Conservation (phyloP, 73 alveolate species). For the Paramecium octaurelia region DNA sequence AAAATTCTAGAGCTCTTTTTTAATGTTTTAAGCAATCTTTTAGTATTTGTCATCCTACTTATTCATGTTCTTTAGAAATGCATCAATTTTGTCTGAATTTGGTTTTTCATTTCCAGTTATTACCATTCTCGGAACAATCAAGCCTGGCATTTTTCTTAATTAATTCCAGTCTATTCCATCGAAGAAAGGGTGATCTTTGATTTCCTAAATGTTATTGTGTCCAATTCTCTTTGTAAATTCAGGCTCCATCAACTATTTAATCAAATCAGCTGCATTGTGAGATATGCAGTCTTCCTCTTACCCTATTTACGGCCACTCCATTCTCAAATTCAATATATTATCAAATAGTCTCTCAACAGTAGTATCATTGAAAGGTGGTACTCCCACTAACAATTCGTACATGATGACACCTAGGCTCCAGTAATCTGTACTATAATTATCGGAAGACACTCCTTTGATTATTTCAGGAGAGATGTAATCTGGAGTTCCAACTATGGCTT, state of each 20-base stretch:
- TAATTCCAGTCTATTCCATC: conserved; percentile 75
- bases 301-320: conserved; percentile 58
- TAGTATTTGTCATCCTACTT: not conserved
- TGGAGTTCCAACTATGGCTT: conserved; percentile 91
- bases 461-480: conserved; percentile 96
- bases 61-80: conserved; percentile 38
- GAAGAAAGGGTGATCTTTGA: conserved; percentile 84
- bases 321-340: conserved; percentile 63
- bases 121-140: conserved; percentile 55
- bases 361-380: conserved; percentile 82
- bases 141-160: conserved; percentile 53
- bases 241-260: conserved; percentile 69
- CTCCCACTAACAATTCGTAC: conserved; percentile 90
- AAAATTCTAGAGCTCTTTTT: conserved; percentile 21
- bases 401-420: conserved; percentile 83
- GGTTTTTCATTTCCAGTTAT: conserved; percentile 18
- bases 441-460: conserved; percentile 68
- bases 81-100: conserved; percentile 47
- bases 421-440: conserved; percentile 75
- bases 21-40: not conserved
- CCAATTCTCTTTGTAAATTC: conserved; percentile 80
- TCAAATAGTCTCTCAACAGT: conserved; percentile 73
- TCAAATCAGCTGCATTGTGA: conserved; percentile 82
- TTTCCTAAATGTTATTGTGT: conserved; percentile 73
- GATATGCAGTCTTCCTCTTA: conserved; percentile 79